Base-by-base conservation (phyloP, 305 asterid genomes). In the Fraxinus sp. region DNA sequence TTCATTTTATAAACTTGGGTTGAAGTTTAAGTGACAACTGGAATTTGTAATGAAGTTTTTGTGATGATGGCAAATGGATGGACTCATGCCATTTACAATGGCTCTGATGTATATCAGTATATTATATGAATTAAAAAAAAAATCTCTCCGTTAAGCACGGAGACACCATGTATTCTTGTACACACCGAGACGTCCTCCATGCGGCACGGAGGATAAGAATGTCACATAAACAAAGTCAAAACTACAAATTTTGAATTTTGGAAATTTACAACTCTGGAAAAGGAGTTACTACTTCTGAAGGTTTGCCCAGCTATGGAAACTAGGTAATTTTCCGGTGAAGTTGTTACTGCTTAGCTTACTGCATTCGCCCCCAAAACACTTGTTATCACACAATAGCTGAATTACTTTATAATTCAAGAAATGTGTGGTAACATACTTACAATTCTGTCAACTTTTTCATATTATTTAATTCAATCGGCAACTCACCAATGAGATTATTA, bases 291-390 rank as follows among this genome's bases (percentile, higher is more conserved):
- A 32, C 68, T 0, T 44, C 81, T 78, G 72, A 68, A 91, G 93
- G 57, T 82, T 85, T 78, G 33, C 80, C 92, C 88, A 91, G 55
- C 79, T 81, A 26, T 18, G 71, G 36, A 89, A 90, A 86, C 80
- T 79, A 20, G 93, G 94, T 39, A 91, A 33, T 57, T 79, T 80
- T 57, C 97, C 92, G 26, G 73, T 86, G 85, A 92, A 92, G 52
- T 73, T 73, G 82, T 88, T 91, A 79, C 91, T 89, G 89, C 89
- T 89, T 62, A 91, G 83, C 85, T 90, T 86, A 77, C 93, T 89
- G 91, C 83, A 76, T 44, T 39, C 22, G 62, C 33, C 74, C 62
- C 59, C 59, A 26, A 76, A 49, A 79, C 1, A 75, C 68, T 57
- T 24, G 35, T 20, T 16, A 80, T 33, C 37, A 13, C 22, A 30